These are phyloP conservation scores for Epichloe gansuensis DNA, from an alignment of 2,329 filamentous ascomycete genomes.

Conservation along the genomic window DNA sequence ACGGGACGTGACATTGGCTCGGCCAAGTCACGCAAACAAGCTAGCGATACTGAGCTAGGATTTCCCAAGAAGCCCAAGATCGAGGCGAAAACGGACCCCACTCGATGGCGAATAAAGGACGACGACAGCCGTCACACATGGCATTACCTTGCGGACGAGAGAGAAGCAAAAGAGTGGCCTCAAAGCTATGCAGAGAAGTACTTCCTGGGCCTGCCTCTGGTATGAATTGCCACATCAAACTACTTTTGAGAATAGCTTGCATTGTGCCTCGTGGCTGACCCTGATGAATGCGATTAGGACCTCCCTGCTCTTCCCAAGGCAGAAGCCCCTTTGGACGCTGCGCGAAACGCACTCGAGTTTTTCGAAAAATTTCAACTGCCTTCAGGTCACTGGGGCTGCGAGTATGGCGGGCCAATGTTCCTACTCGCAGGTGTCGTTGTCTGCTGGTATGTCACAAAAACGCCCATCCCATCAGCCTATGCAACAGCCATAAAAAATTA, in stretches of 20 bases:
- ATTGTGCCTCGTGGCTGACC: background rate
- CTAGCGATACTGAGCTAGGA: constrained; percentile 24
- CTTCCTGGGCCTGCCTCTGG: constrained; percentile 65
- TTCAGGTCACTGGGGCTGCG: constrained; percentile 89
- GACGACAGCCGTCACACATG: constrained; percentile 81
- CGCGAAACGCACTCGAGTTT: constrained; percentile 73
- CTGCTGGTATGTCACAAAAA: constrained; percentile 79
- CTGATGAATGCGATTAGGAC: constrained; percentile 34
- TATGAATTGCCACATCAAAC: constrained; percentile 25
- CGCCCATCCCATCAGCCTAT: constrained; percentile 66
- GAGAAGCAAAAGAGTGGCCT: constrained; percentile 64
- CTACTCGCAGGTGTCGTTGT: constrained; percentile 76
- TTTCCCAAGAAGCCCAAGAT: constrained; percentile 35
- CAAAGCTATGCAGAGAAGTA: constrained; percentile 85
- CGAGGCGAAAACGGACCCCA: constrained; percentile 57
- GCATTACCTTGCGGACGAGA: constrained; percentile 73
- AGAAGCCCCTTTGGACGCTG: constrained; percentile 61
- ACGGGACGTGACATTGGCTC: constrained; percentile 18
- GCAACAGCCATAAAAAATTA: constrained; percentile 88
- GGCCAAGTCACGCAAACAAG: constrained; percentile 30
- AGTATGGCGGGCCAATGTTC: constrained; percentile 97
- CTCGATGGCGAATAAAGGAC: constrained; percentile 73
- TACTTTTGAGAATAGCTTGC: background rate
- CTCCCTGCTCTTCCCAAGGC: constrained; percentile 60
- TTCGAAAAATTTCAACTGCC: constrained; percentile 81